A percentile compares a stretch with the other conserved stretches of the same genome.
Evolutionary conservation across 306 rosid genomes (phyloP).

Genomic region (Citrullus amarus): DNA sequence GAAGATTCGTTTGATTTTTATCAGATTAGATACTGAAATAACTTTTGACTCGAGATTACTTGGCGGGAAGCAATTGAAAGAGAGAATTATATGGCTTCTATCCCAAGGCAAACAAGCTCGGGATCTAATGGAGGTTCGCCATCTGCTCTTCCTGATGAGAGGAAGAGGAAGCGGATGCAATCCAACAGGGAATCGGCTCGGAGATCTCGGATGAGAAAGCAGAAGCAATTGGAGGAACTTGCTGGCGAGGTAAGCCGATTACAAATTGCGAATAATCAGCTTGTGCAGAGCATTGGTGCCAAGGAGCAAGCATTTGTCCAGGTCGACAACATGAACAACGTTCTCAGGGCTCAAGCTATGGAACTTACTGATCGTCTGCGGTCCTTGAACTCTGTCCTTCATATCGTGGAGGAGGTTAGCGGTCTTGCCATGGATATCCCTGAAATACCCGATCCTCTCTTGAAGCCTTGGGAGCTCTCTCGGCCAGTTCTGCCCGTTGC

Average conservation of each 20-base stretch:
- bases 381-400: slow-evolving; percentile 57
- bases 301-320: slow-evolving; percentile 47
- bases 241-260: slow-evolving; percentile 38
- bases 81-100: slow-evolving; percentile 33
- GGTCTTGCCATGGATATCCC: slow-evolving; percentile 57
- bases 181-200: slow-evolving; percentile 93
- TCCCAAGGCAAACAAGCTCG: slow-evolving; percentile 40
- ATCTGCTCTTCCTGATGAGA: slow-evolving; percentile 38
- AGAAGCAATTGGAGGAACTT: slow-evolving; percentile 76
- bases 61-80: background rate
- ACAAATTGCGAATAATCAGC: slow-evolving; percentile 30
- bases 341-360: slow-evolving; percentile 48
- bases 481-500: slow-evolving; percentile 37
- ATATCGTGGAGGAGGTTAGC: slow-evolving; percentile 58
- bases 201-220: slow-evolving; percentile 85
- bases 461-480: slow-evolving; percentile 63
- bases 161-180: slow-evolving; percentile 87
- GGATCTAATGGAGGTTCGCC: slow-evolving; percentile 46
- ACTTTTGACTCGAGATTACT: background rate
- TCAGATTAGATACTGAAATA: background rate
- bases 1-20: background rate
- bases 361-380: slow-evolving; percentile 67
- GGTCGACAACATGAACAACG: slow-evolving; percentile 38
- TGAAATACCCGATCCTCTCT: slow-evolving; percentile 58
- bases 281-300: slow-evolving; percentile 29